phyloP scores from a whole-genome alignment of 768 basidiomycete genomes.

The Xerocomus potaroensis region DNA sequence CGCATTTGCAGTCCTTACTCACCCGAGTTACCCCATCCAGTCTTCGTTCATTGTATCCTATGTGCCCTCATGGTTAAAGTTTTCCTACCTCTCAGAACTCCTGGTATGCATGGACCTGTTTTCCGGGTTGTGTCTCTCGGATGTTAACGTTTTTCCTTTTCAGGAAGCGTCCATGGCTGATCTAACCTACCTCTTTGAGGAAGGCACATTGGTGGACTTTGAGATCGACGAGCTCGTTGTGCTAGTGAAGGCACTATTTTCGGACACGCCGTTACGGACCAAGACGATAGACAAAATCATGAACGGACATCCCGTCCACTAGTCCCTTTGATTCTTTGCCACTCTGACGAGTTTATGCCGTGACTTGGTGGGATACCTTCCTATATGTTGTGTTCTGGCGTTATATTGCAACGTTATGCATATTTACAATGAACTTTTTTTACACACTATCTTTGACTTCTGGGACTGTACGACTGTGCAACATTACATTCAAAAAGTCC shows the following conservation, averaged over 20 bases:
- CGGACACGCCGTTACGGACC: conserved; percentile 78
- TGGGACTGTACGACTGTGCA: background rate
- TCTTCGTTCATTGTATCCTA: conserved; percentile 76
- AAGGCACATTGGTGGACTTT: conserved; percentile 88
- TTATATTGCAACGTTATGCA: conserved; percentile 9
- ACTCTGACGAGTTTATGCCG: background rate
- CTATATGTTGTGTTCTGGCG: background rate
- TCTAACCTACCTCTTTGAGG: conserved; percentile 87
- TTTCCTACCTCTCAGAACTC: conserved; percentile 89
- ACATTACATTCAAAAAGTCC: background rate
- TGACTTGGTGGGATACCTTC: background rate
- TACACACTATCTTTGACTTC: background rate
- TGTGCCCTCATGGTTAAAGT: conserved; percentile 93
- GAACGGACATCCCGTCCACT: conserved; percentile 50
- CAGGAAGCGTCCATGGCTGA: conserved; percentile 92
- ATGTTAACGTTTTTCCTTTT: conserved; percentile 10
- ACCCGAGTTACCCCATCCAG: conserved; percentile 28
- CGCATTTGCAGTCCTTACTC: background rate
- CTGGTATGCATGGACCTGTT: conserved; percentile 50
- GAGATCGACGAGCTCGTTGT: conserved; percentile 75
- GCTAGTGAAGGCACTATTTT: conserved; percentile 84
- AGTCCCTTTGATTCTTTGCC: background rate
- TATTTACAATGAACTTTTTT: conserved; percentile 4
- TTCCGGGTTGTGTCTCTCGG: background rate
- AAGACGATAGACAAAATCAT: conserved; percentile 74